Percentiles rank a stretch among this genome's conserved stretches.
Conservation (phyloP, 345 rosid species). For the Aquilaria sinensis region DNA sequence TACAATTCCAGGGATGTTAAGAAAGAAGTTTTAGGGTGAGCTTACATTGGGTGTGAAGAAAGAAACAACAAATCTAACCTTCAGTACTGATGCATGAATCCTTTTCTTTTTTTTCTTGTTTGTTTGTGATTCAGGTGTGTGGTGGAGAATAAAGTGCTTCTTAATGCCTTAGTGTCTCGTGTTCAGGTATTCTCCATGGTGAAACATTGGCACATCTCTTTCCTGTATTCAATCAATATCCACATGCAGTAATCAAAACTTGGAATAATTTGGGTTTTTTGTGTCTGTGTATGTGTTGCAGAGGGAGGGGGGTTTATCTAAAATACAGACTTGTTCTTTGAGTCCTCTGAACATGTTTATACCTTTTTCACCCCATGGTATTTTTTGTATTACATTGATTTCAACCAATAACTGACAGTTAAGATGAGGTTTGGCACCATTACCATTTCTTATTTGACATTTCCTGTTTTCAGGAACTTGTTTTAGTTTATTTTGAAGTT, state of each 20-base stretch:
- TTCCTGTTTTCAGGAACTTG: not conserved
- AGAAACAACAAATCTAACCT: not conserved
- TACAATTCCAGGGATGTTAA: slow-evolving; percentile 74
- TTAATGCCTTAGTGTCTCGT: slow-evolving; percentile 60
- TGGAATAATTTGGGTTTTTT: too few species aligned
- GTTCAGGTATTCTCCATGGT: slow-evolving; percentile 45
- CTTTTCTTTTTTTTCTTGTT: slow-evolving; percentile 6
- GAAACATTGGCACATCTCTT: slow-evolving; percentile 1
- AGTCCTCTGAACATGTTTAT: too few species aligned
- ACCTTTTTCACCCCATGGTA: too few species aligned
- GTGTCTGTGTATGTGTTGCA: too few species aligned
- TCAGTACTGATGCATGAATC: slow-evolving; percentile 6
- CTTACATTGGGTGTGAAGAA: not conserved
- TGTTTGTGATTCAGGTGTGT: slow-evolving; percentile 59
- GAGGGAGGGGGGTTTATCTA: too few species aligned
- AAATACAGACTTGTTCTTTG: too few species aligned
- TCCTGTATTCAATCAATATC: too few species aligned
- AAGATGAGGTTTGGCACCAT: not conserved
- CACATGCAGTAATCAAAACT: too few species aligned
- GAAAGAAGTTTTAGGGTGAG: slow-evolving; percentile 78
- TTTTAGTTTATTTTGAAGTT: too few species aligned
- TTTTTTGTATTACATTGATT: too few species aligned
- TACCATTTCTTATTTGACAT: not conserved
- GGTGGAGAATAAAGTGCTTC: slow-evolving; percentile 95
- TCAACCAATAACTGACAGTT: too few species aligned